A percentile compares a stretch with the other conserved stretches of the same genome.
Conservation (phyloP, 2,329 filamentous ascomycete genomes). For the Xylaria sp. region DNA sequence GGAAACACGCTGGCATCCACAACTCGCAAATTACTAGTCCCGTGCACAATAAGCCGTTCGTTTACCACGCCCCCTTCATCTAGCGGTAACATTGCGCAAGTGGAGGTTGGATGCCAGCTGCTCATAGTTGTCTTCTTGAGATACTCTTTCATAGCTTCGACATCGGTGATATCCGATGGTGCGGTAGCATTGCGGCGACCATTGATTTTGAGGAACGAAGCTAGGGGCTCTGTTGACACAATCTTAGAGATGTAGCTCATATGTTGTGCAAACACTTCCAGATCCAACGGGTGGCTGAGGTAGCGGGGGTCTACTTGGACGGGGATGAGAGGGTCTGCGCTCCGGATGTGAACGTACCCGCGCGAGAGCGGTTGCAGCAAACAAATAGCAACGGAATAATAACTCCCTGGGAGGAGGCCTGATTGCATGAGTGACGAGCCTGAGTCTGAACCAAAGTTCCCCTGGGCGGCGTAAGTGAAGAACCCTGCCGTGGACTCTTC, state of each 20-base stretch:
- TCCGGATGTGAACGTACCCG: background rate
- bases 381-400: background rate
- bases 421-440: background rate
- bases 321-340: background rate
- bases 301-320: background rate
- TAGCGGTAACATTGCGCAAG: constrained; percentile 5
- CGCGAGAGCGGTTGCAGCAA: background rate
- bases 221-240: background rate
- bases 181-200: background rate
- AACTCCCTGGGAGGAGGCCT: background rate
- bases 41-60: background rate
- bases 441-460: constrained; percentile 2
- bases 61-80: background rate
- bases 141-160: background rate
- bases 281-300: background rate
- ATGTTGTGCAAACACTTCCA: background rate
- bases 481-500: background rate
- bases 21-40: background rate
- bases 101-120: background rate
- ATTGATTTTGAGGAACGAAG: background rate
- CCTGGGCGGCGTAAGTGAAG: background rate
- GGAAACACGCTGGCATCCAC: constrained; percentile 6
- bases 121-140: background rate
- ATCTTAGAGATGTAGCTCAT: background rate
- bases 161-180: background rate